A percentile compares a stretch with the other conserved stretches of the same genome.
These are phyloP conservation scores for Ganoderma sinense DNA, from an alignment of 1,284 basidiomycete genomes.

Conservation along the genomic window DNA sequence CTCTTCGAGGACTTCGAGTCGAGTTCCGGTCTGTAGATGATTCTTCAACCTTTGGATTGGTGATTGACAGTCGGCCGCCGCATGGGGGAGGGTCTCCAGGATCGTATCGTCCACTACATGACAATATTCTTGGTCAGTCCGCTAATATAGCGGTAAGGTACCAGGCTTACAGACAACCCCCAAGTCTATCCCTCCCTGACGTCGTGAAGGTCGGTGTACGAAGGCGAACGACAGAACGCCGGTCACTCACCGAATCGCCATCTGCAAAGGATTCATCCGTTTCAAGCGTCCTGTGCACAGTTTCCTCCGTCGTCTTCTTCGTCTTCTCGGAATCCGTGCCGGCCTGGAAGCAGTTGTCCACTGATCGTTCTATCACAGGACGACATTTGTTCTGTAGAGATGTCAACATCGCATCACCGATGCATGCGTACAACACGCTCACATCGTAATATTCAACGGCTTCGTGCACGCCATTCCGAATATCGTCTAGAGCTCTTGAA, in stretches of 20 bases:
- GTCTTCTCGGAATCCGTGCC: background rate
- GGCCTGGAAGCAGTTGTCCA: background rate
- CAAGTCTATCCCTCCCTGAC: background rate
- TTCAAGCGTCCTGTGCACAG: background rate
- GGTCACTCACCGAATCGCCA: background rate
- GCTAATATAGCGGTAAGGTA: background rate
- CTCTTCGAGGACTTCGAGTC: slow-evolving; percentile 14
- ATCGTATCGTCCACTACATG: background rate
- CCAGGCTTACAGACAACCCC: background rate
- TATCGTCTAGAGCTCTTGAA: background rate
- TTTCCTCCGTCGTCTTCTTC: too few relatives aligned
- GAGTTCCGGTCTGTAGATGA: slow-evolving; percentile 24
- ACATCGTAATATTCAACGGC: background rate
- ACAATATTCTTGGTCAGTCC: too few relatives aligned
- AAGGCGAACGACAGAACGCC: background rate
- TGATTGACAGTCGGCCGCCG: slow-evolving; percentile 9
- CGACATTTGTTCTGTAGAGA: background rate
- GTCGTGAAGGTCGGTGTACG: background rate
- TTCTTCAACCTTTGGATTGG: slow-evolving; percentile 4
- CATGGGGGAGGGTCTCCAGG: slow-evolving; percentile 7
- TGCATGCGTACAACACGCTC: background rate
- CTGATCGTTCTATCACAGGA: background rate
- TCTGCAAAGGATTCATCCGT: background rate
- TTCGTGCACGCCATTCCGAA: background rate
- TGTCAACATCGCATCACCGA: background rate